Base-by-base conservation (phyloP, 106 monocot genomes). In the Cymbidium sinense region DNA sequence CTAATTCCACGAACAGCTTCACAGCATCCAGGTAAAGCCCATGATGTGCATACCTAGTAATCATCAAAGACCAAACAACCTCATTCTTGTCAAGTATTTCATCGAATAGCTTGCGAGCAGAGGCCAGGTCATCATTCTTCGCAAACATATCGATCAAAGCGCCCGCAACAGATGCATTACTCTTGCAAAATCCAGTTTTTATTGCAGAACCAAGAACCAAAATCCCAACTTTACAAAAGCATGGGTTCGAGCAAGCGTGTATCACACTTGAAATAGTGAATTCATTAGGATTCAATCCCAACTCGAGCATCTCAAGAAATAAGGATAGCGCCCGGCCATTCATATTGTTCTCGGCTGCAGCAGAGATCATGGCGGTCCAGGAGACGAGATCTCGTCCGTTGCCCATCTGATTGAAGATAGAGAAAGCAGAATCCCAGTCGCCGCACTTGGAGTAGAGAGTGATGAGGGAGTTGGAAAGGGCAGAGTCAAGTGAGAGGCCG, bases 401-500 rank as follows among this genome's bases (percentile, higher is more conserved):
- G 25, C 79, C 85, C 86, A 90, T 92, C 69, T 81, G 81, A 5
- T 78, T 82, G 64, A 96, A 96, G 29, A 96, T 23, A 11, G 72
- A 34, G 28, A 23, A 4, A 1, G 96, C 91, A 31, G 77, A 69
- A 12, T 43, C 75, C 76, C 76, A 87, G n/a, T 84, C 91, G 25
- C 90, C 88, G 74, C 96, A 93, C 77, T 87, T 93, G 81, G 96
- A 89, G 80, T 96, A 93, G 37, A 96, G 87, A 5, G 91, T 55
- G 81, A 96, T 83, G 79, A 96, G 95, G 78, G 89, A 93, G 83
- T 96, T 96, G 34, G 36, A 29, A 54, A 85, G 77, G 28, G 87
- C 73, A 12, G 89, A 43, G 76, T 91, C 96, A 41, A 82, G 80
- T 25, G 67, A 64, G 30, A 81, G 79, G 10, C 80, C 79, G n/a